Conservation (phyloP, 805 yeast species). For the Ogataea allantospora region DNA sequence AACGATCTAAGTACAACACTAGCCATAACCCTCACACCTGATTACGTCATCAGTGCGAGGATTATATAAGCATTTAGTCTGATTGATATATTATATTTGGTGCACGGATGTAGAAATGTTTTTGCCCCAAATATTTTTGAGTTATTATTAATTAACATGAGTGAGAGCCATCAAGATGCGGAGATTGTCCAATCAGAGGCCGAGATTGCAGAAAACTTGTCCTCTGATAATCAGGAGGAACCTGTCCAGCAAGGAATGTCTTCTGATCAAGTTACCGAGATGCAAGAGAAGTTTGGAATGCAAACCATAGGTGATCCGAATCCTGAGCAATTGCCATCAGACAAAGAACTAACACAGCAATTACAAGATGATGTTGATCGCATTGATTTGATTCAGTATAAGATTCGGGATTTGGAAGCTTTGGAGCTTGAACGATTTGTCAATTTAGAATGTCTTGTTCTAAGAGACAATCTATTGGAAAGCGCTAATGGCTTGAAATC, state of each 20-base stretch:
- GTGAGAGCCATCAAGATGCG: neutral
- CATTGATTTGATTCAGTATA: slow-evolving; percentile 68
- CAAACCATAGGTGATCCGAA: slow-evolving; percentile 38
- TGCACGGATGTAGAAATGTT: neutral
- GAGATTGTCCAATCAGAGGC: slow-evolving; percentile 11
- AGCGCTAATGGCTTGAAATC: slow-evolving; percentile 69
- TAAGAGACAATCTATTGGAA: slow-evolving; percentile 81
- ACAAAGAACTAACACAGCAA: slow-evolving; percentile 59
- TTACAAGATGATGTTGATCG: slow-evolving; percentile 56
- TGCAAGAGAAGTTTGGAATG: slow-evolving; percentile 30
- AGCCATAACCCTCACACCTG: too few relatives aligned
- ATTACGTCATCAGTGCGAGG: too few relatives aligned
- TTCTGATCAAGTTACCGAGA: slow-evolving; percentile 11
- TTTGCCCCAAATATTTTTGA: neutral
- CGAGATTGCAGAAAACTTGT: slow-evolving; percentile 3
- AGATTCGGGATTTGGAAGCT: slow-evolving; percentile 61
- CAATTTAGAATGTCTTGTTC: slow-evolving; percentile 57
- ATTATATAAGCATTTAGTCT: too few relatives aligned
- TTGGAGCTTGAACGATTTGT: slow-evolving; percentile 56
- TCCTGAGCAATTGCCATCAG: slow-evolving; percentile 63
- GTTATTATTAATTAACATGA: slow-evolving; percentile 1
- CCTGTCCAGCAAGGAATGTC: slow-evolving; percentile 7
- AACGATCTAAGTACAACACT: too few relatives aligned
- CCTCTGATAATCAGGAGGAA: slow-evolving; percentile 5
- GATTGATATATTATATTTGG: too few relatives aligned